Base-by-base conservation (phyloP, 805 yeast species). In the Saccharomycopsis sp. region DNA sequence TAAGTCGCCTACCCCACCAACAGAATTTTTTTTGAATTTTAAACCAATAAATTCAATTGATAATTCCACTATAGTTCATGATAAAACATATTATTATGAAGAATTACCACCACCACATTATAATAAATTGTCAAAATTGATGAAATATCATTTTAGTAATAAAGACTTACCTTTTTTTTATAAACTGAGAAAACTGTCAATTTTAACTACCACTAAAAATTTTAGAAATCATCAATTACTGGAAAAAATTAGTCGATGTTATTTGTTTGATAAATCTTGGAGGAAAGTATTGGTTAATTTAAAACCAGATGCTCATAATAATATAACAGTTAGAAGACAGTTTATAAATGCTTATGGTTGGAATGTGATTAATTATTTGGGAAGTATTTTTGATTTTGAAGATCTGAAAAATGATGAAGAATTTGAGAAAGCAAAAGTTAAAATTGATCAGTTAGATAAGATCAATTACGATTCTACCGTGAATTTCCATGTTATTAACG, bases 331-430 rank as follows among this genome's bases (percentile, higher is more conserved):
- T 1, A 58, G 92, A 48, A 64, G 88, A 51, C 61, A 79, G 41
- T 80, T 79, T 59, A 68, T 84, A 1, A 83, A 83, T 60, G 89
- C 89, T 0, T 82, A 77, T 58, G 94, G 94, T 1, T 83, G 94
- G 94, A 76, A 74, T 1, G 83, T 81, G 0, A 62, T 82, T 33
- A 39, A 39, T 33, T 39, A 43, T 27, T 31, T 43, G 3, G 40
- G 23, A 2, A 21, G 27, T 13, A 38, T 34, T 17, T 42, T 42
- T 31, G 46, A 42, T 8, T 42, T n/a, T n/a, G n/a, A n/a, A n/a
- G n/a, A 34, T 21, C 27, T n/a, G n/a, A n/a, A n/a, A n/a, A n/a
- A n/a, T n/a, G n/a, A n/a, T n/a, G n/a, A n/a, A n/a, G n/a, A n/a
- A n/a, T n/a, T n/a, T n/a, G n/a, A n/a, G n/a, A n/a, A n/a, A n/a